These are phyloP conservation scores for Neofusicoccum ribis DNA, from an alignment of 2,329 filamentous ascomycete genomes.

Conservation along the genomic window DNA sequence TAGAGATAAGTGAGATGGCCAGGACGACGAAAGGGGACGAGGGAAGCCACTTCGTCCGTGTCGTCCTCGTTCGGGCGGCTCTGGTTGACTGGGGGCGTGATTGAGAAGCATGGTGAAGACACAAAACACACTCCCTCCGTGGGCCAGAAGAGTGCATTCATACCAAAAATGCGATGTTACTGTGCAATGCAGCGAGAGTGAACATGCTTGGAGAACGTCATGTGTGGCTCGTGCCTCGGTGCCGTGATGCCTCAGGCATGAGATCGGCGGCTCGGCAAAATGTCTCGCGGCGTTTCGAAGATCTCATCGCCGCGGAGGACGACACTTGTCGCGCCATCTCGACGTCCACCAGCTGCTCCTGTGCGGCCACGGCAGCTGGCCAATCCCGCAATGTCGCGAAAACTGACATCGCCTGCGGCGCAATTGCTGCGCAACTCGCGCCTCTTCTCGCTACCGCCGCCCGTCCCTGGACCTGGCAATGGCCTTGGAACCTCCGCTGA, in stretches of 20 bases:
- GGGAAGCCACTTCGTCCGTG: too few relatives aligned
- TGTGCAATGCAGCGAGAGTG: too few relatives aligned
- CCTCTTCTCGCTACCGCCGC: slow-evolving; percentile 81
- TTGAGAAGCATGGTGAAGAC: too few relatives aligned
- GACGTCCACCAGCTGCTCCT: slow-evolving; percentile 5
- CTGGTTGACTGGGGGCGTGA: too few relatives aligned
- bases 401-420: slow-evolving; percentile 58
- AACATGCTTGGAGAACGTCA: too few relatives aligned
- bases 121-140: too few relatives aligned
- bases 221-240: too few relatives aligned
- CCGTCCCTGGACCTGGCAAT: slow-evolving; percentile 60
- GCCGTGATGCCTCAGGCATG: not conserved
- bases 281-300: slow-evolving; percentile 1
- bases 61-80: too few relatives aligned
- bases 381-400: slow-evolving; percentile 27
- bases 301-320: slow-evolving; percentile 11
- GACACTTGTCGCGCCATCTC: not conserved
- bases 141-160: too few relatives aligned
- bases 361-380: slow-evolving; percentile 23
- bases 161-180: too few relatives aligned
- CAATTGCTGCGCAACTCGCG: slow-evolving; percentile 81
- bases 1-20: too few relatives aligned
- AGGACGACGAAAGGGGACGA: too few relatives aligned
- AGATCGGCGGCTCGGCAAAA: slow-evolving; percentile 11
- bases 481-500: slow-evolving; percentile 43